Base-by-base conservation (phyloP, 2,329 filamentous ascomycete genomes). In the Huntiella moniliformis region DNA sequence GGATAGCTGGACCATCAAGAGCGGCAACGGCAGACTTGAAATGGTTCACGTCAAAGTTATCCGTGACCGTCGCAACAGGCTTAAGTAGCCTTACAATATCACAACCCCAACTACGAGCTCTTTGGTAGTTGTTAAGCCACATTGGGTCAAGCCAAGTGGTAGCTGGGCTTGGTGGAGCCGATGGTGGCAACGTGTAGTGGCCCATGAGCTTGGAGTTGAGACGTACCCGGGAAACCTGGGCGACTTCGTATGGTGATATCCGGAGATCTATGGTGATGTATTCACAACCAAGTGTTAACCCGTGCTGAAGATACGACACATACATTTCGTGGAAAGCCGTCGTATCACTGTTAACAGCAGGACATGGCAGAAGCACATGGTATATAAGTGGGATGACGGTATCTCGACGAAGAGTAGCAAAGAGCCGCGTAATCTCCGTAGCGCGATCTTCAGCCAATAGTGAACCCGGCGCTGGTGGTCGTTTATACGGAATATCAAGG, bases 181-280 rank as follows among this genome's bases (percentile, higher is more conserved):
- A 49, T 18, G 47, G 44, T 5, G 44, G 47, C 15, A 44, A 32
- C 17, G 65, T 64, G 15, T 72, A 66, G 45, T 73, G 67, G 2
- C 73, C 77, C 34, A 83, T 75, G 1, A 82, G 62, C 49, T 74
- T 77, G 8, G 73, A 74, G 6, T 63, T 63, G 4, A 74, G 71
- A 56, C 67, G 72, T 4, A 60, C 57, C 8, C 58, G 56, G 6
- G 75, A 56, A 10, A 81, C 59, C 33, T 67, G 65, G 1, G 61
- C 56, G 2, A 82, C 61, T 11, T 66, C 55, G 2, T 61, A 56
- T 41, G 73, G 66, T 5, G 70, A 69, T 2, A 78, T 62, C 5
- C 70, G 64, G 12, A 82, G 56, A 53, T 82, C 76, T 12, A 82
- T 58, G 0, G 74, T 73, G 48, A 75, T 58, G 53, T 72, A 82